Conservation (phyloP, 192 early-diverging fungal genomes). For the Rhizophagus sp. region DNA sequence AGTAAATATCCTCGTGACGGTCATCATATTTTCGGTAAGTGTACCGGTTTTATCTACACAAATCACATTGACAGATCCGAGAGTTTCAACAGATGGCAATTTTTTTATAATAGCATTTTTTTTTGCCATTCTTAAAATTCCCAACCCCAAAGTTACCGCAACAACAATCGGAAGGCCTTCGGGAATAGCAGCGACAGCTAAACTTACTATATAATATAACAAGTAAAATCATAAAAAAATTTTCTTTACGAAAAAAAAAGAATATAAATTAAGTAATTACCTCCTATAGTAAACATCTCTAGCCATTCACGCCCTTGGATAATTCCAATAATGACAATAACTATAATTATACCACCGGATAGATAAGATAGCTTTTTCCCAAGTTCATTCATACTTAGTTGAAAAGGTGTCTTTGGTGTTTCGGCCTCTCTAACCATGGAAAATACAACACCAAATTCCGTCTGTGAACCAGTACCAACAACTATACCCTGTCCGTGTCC, state of each 20-base stretch:
- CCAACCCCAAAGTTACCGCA: conserved; percentile 91
- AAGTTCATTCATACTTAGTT: conserved; percentile 93
- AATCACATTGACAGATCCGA: conserved; percentile 93
- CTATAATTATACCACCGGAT: conserved; percentile 84
- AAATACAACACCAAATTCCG: conserved; percentile 95
- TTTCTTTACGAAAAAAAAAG: neutral
- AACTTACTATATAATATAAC: conserved; percentile 55
- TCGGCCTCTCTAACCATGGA: conserved; percentile 92
- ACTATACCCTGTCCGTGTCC: conserved; percentile 88
- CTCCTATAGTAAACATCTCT: conserved; percentile 96
- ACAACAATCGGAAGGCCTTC: conserved; percentile 98
- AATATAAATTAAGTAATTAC: conserved; percentile 35
- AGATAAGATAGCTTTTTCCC: conserved; percentile 82
- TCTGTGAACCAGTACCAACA: conserved; percentile 83
- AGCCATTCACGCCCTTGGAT: conserved; percentile 87
- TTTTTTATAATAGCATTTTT: conserved; percentile 94
- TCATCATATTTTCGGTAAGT: conserved; percentile 95
- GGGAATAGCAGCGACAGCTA: conserved; percentile 98
- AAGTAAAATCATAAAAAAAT: neutral
- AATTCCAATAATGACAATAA: conserved; percentile 84
- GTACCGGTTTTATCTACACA: conserved; percentile 99
- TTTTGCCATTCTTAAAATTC: conserved; percentile 90
- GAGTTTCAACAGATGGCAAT: conserved; percentile 89
- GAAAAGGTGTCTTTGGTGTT: conserved; percentile 87
- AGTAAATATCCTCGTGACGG: conserved; percentile 83